A percentile compares a stretch with the other conserved stretches of the same genome.
phyloP scores from a whole-genome alignment of 495 filamentous ascomycete genomes.

The Annulohypoxylon nitens region DNA sequence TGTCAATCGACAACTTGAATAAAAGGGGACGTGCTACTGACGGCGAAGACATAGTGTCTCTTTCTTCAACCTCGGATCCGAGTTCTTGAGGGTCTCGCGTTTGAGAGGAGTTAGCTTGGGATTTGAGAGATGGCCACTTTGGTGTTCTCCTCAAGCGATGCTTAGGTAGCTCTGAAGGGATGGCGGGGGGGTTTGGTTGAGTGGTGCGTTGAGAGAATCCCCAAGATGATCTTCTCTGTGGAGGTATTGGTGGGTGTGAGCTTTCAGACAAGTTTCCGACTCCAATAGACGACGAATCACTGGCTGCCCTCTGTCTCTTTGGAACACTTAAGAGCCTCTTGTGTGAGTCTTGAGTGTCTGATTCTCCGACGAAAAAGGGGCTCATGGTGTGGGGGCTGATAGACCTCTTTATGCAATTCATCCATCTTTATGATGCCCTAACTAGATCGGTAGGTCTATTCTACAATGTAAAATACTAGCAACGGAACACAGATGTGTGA shows the following conservation, averaged over 20 bases:
- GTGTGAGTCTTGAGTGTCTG: constrained; percentile 31
- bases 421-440: constrained; percentile 8
- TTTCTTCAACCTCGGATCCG: not conserved
- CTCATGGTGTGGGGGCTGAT: constrained; percentile 20
- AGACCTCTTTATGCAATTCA: constrained; percentile 43
- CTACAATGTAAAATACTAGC: not conserved
- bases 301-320: constrained; percentile 24
- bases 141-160: constrained; percentile 35
- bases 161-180: constrained; percentile 20
- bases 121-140: constrained; percentile 43
- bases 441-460: constrained; percentile 30
- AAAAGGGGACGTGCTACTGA: constrained; percentile 26
- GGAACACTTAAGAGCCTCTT: constrained; percentile 6
- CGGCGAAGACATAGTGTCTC: constrained; percentile 50
- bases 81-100: constrained; percentile 16
- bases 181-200: not conserved
- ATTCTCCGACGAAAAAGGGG: constrained; percentile 28
- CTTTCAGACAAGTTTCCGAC: not conserved
- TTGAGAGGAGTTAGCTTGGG: not conserved
- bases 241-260: constrained; percentile 39
- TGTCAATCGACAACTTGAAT: not conserved
- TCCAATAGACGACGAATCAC: constrained; percentile 17
- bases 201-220: constrained; percentile 11
- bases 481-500: constrained; percentile 3
- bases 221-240: constrained; percentile 39